Evolutionary conservation across 2,329 filamentous ascomycete species (phyloP).

Genomic region (Verticillium tricorpus): DNA sequence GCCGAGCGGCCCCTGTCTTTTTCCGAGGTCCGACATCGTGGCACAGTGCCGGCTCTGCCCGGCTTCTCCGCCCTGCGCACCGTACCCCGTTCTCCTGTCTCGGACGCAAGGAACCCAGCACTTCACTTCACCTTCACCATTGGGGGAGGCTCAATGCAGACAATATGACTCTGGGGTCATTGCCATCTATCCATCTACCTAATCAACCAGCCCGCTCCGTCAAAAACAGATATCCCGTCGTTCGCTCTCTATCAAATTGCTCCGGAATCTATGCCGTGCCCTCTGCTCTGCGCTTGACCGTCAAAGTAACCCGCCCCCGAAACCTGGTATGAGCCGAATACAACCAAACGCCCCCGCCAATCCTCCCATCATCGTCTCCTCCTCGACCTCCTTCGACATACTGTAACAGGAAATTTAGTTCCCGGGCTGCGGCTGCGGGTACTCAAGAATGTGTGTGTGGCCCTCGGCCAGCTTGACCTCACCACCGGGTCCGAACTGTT

Average conservation of each 20-base stretch:
- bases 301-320: background rate
- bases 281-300: background rate
- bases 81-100: background rate
- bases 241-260: background rate
- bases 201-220: background rate
- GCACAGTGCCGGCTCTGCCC: background rate
- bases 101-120: background rate
- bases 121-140: background rate
- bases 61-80: background rate
- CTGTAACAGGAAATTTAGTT: background rate
- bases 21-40: conserved; percentile 7
- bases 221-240: background rate
- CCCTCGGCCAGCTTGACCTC: conserved; percentile 67
- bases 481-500: conserved; percentile 63
- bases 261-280: background rate
- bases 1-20: conserved; percentile 11
- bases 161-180: background rate
- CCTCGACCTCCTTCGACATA: background rate
- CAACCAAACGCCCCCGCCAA: background rate
- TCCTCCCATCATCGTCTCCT: conserved; percentile 2
- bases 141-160: background rate
- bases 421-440: conserved; percentile 44
- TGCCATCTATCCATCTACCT: background rate
- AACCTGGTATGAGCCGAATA: background rate
- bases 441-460: conserved; percentile 83